Evolutionary conservation across 768 basidiomycete species (phyloP).

Genomic region (Lyophyllum atratum): DNA sequence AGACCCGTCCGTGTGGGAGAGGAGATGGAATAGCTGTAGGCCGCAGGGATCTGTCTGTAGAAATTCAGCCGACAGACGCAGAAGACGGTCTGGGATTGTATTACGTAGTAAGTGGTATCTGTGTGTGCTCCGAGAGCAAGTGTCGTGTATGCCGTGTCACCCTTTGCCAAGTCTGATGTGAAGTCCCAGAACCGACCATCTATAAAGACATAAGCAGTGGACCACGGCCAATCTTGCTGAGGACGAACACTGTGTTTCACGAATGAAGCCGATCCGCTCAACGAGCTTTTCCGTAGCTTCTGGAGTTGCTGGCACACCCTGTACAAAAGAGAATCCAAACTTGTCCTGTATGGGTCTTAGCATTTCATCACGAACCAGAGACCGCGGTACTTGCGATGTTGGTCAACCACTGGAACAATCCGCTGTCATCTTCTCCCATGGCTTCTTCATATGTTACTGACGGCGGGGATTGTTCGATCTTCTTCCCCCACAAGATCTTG

Average conservation of each 20-base stretch:
- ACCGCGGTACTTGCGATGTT: constrained; percentile 60
- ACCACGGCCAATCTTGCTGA: neutral
- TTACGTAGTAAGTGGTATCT: constrained; percentile 67
- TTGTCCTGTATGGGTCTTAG: constrained; percentile 52
- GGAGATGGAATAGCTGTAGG: constrained; percentile 93
- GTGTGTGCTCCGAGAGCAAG: constrained; percentile 85
- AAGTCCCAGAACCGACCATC: constrained; percentile 99
- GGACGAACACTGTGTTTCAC: constrained; percentile 68
- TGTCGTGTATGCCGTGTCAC: constrained; percentile 94
- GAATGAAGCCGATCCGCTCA: constrained; percentile 80
- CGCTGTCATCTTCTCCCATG: constrained; percentile 64
- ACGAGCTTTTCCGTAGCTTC: constrained; percentile 84
- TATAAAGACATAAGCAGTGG: constrained; percentile 26
- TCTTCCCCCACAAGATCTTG: constrained; percentile 81
- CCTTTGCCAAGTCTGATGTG: constrained; percentile 85
- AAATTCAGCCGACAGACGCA: neutral
- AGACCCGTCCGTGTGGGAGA: constrained; percentile 76
- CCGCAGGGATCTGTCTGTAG: constrained; percentile 88
- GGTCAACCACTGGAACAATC: constrained; percentile 78
- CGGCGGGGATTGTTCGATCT: constrained; percentile 75
- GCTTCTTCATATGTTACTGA: constrained; percentile 71
- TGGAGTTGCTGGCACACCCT: constrained; percentile 76
- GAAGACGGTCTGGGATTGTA: constrained; percentile 19
- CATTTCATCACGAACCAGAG: neutral
- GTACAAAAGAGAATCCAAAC: constrained; percentile 89